Percentiles rank a stretch among this genome's conserved stretches.
phyloP scores from a whole-genome alignment of 2,329 filamentous ascomycete genomes.

The Colletotrichum aenigma region DNA sequence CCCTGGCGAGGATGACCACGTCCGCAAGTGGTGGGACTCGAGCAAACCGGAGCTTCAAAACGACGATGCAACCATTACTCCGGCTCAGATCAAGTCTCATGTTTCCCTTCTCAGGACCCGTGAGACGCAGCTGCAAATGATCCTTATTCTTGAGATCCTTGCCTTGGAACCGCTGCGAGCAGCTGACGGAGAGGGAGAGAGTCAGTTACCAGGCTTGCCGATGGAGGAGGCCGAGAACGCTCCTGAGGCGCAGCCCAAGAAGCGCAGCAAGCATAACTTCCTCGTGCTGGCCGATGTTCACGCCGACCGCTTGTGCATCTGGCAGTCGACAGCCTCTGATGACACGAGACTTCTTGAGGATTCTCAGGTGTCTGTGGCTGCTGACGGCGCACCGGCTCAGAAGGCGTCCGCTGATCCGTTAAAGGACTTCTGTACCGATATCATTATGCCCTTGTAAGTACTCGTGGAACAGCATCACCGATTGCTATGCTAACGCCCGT shows the following conservation, averaged over 20 bases:
- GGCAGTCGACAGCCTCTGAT: slow-evolving; percentile 76
- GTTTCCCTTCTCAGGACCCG: slow-evolving; percentile 71
- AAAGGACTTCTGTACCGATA: slow-evolving; percentile 79
- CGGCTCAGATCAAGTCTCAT: slow-evolving; percentile 63
- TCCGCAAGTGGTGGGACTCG: slow-evolving; percentile 73
- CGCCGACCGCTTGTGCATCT: slow-evolving; percentile 80
- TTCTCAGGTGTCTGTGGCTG: slow-evolving; percentile 41
- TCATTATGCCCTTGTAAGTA: slow-evolving; percentile 78
- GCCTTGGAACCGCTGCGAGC: slow-evolving; percentile 65
- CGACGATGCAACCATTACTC: slow-evolving; percentile 48
- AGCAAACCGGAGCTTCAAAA: slow-evolving; percentile 55
- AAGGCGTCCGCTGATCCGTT: slow-evolving; percentile 64
- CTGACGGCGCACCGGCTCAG: slow-evolving; percentile 40
- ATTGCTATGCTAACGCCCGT: slow-evolving; percentile 35
- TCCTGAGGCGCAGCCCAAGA: slow-evolving; percentile 48
- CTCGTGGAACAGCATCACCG: no score
- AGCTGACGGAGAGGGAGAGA: slow-evolving; percentile 44
- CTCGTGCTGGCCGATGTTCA: slow-evolving; percentile 72
- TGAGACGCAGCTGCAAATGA: slow-evolving; percentile 82
- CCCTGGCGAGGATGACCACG: slow-evolving; percentile 65
- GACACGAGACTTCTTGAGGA: slow-evolving; percentile 56
- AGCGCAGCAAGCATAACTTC: slow-evolving; percentile 67
- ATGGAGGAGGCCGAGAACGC: slow-evolving; percentile 36
- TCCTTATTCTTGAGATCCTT: slow-evolving; percentile 77
- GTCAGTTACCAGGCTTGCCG: slow-evolving; percentile 50